Percentiles rank a stretch among this genome's conserved stretches.
Conservation (phyloP, 371 early-diverging fungal species). For the Apophysomyces ossiformis region DNA sequence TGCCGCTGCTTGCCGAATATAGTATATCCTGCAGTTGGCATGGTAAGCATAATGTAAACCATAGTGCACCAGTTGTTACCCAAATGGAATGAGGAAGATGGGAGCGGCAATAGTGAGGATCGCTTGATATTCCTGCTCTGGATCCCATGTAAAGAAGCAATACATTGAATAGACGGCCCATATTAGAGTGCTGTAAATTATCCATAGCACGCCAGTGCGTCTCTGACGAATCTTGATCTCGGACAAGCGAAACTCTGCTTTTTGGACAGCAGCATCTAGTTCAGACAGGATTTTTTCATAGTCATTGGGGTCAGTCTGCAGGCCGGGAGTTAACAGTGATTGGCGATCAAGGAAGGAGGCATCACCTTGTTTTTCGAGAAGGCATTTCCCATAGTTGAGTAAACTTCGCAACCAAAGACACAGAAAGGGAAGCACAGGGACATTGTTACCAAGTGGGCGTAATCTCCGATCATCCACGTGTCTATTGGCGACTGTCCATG, state of each 20-base stretch:
- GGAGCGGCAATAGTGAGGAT: conserved; percentile 22
- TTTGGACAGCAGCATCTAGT: conserved; percentile 76
- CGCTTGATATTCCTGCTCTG: conserved; percentile 12
- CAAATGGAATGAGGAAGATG: conserved; percentile 56
- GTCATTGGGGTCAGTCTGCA: conserved; percentile 53
- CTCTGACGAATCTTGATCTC: conserved; percentile 67
- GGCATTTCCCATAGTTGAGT: conserved; percentile 11
- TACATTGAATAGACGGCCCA: conserved; percentile 69
- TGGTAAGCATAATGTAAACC: not conserved
- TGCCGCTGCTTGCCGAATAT: conserved; percentile 50
- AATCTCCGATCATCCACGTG: conserved; percentile 9
- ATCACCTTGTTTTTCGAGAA: conserved; percentile 13
- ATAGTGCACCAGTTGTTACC: conserved; percentile 44
- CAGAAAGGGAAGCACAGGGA: not conserved
- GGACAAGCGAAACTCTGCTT: conserved; percentile 67
- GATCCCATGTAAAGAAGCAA: conserved; percentile 30
- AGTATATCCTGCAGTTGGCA: conserved; percentile 48
- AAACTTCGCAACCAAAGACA: not conserved
- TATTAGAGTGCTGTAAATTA: conserved; percentile 68
- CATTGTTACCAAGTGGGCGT: not conserved
- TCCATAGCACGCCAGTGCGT: conserved; percentile 70
- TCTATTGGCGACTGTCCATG: not conserved
- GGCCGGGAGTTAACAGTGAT: not conserved
- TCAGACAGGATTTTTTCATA: conserved; percentile 83
- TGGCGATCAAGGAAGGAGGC: not conserved